Percentiles rank a stretch among this genome's conserved stretches.
phyloP scores from a whole-genome alignment of 2,329 filamentous ascomycete species.

The Hawksworthiomyces lignivorus region DNA sequence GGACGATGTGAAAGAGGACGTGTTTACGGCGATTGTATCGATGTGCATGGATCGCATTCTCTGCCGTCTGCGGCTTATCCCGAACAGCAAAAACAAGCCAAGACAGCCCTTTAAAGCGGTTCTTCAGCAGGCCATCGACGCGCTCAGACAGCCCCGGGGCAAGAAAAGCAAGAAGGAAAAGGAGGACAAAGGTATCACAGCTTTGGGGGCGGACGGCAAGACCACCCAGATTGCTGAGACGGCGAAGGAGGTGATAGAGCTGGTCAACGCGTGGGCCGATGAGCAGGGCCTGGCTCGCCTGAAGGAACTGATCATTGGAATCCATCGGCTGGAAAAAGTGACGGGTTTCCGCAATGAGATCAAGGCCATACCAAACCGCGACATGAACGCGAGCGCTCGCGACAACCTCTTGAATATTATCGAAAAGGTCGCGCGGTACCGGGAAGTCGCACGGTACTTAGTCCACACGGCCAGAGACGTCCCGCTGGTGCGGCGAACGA shows the following conservation, averaged over 20 bases:
- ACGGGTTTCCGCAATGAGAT: not conserved
- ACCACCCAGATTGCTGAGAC: not conserved
- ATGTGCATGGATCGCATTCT: slow-evolving; percentile 1
- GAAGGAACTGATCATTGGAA: not conserved
- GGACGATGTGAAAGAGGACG: not conserved
- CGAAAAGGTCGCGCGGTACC: slow-evolving; percentile 30
- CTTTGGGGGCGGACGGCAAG: not conserved
- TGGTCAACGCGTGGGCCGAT: not conserved
- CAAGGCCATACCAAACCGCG: not conserved
- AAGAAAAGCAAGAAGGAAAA: too few species aligned
- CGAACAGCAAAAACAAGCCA: not conserved
- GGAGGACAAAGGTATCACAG: too few species aligned
- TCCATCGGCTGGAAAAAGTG: not conserved
- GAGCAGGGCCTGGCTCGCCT: not conserved
- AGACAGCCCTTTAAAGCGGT: not conserved
- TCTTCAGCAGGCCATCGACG: not conserved
- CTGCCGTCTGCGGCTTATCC: not conserved
- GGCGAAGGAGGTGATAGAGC: not conserved
- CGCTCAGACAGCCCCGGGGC: not conserved
- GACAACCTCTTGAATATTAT: slow-evolving; percentile 15
- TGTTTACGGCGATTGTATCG: not conserved
- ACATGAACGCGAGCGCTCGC: not conserved
- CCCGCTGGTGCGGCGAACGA: not conserved
- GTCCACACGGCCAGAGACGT: slow-evolving; percentile 22
- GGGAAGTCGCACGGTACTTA: slow-evolving; percentile 25